phyloP scores from a whole-genome alignment of 805 yeast genomes.

The Cyberlindnera mississippiensis region DNA sequence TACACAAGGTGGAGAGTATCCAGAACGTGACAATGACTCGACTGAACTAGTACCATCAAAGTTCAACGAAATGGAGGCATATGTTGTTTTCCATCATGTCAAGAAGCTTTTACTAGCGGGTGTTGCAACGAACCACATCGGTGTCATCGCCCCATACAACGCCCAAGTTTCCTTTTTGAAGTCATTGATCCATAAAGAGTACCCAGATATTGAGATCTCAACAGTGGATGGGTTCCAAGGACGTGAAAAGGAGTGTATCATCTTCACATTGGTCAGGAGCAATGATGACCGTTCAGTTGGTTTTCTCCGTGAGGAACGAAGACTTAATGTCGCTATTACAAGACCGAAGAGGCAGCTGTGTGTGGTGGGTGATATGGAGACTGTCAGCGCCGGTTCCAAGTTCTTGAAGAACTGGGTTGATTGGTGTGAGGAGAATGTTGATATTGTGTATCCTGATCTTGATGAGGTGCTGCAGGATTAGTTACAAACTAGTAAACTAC shows the following conservation, averaged over 20 bases:
- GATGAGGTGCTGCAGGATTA: conserved; percentile 28
- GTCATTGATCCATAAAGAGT: conserved; percentile 17
- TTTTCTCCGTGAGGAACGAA: conserved; percentile 69
- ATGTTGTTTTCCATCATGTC: conserved; percentile 57
- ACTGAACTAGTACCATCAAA: conserved; percentile 46
- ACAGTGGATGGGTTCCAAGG: conserved; percentile 98
- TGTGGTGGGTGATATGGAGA: conserved; percentile 82
- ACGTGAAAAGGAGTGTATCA: conserved; percentile 83
- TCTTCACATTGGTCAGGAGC: conserved; percentile 77
- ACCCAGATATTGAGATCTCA: conserved; percentile 60
- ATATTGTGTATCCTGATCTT: conserved; percentile 53
- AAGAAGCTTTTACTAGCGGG: conserved; percentile 47
- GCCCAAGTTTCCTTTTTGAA: conserved; percentile 71
- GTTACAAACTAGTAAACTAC: neutral
- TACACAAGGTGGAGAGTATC: conserved; percentile 85
- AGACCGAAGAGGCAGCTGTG: conserved; percentile 83
- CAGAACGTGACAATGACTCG: conserved; percentile 47
- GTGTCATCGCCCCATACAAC: conserved; percentile 85
- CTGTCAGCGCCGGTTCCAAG: conserved; percentile 38
- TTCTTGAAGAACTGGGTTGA: conserved; percentile 64
- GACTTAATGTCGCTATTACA: conserved; percentile 92
- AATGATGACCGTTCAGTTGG: conserved; percentile 73
- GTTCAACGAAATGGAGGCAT: conserved; percentile 73
- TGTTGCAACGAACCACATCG: conserved; percentile 56
- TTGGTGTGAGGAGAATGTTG: conserved; percentile 65